Percentiles rank a stretch among this genome's conserved stretches.
Conservation (phyloP, 2,329 filamentous ascomycete genomes). For the Diplodia intermedia region DNA sequence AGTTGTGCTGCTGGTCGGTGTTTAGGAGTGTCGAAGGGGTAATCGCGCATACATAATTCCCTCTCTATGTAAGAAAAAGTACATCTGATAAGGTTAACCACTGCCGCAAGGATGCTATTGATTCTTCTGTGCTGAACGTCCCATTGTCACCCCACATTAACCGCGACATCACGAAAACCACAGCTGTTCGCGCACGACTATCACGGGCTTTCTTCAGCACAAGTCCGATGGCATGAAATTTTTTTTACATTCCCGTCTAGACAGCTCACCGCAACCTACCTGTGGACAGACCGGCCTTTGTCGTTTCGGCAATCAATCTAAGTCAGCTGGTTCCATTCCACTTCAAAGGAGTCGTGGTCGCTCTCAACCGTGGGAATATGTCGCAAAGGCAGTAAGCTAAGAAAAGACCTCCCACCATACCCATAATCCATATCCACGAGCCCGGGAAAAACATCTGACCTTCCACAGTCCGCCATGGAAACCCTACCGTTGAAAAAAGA, state of each 20-base stretch:
- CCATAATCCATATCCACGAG: neutral
- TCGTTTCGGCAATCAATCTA: conserved; percentile 3
- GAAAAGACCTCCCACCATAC: neutral
- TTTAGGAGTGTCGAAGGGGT: neutral
- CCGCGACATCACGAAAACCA: too few species aligned
- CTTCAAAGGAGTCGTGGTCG: neutral
- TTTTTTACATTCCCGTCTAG: neutral
- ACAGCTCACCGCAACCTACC: neutral
- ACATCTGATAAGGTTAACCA: neutral
- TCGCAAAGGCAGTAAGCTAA: neutral
- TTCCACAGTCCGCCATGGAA: neutral
- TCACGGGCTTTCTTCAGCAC: neutral
- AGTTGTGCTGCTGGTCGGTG: neutral
- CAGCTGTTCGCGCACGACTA: neutral
- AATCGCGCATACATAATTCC: neutral
- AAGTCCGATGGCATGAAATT: neutral
- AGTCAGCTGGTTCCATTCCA: conserved; percentile 1
- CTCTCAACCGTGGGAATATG: neutral
- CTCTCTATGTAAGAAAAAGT: neutral
- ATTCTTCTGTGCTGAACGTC: too few species aligned
- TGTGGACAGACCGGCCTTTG: neutral
- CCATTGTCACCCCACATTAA: too few species aligned
- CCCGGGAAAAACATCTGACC: neutral
- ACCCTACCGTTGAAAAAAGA: conserved; percentile 10
- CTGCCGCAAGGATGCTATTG: too few species aligned